Evolutionary conservation across 2,329 filamentous ascomycete species (phyloP).

Genomic region (Ophiostoma fasciatum): DNA sequence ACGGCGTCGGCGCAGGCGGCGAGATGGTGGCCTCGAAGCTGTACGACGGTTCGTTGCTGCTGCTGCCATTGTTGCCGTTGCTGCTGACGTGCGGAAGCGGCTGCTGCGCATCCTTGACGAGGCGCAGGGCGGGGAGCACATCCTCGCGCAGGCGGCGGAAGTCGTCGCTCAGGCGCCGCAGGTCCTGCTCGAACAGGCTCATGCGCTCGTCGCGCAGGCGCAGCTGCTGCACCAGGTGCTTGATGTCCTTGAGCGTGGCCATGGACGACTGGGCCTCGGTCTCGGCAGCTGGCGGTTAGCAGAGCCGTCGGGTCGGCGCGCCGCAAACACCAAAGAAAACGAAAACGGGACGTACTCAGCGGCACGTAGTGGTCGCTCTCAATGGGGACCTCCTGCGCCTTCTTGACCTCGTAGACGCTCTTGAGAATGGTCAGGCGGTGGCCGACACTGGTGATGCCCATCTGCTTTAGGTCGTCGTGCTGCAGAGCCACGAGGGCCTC

Average conservation of each 20-base stretch:
- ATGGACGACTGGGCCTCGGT: constrained; percentile 71
- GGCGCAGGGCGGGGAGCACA: constrained; percentile 74
- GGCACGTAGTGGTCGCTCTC: constrained; percentile 91
- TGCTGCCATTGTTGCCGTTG: constrained; percentile 12
- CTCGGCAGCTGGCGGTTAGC: constrained; percentile 57
- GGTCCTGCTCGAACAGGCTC: constrained; percentile 64
- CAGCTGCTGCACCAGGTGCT: constrained; percentile 78
- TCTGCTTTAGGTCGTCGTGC: constrained; percentile 88
- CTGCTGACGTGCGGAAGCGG: constrained; percentile 51
- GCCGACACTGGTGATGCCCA: constrained; percentile 84
- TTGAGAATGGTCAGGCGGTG: constrained; percentile 92
- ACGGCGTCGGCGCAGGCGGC: constrained; percentile 13
- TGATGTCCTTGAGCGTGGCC: constrained; percentile 86
- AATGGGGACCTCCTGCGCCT: constrained; percentile 79
- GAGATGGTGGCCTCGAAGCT: constrained; percentile 22
- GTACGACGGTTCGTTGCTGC: constrained; percentile 25
- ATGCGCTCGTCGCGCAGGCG: constrained; percentile 84
- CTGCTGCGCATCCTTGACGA: constrained; percentile 83
- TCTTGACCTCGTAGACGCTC: constrained; percentile 90
- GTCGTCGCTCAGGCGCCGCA: constrained; percentile 74
- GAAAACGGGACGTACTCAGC: constrained; percentile 48
- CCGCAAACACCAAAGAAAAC: background rate
- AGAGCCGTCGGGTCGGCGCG: background rate
- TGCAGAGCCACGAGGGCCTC: constrained; percentile 78
- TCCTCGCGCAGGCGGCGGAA: constrained; percentile 83